Evolutionary conservation across 148 eudicot genomes (phyloP).

Genomic region (Rhododendron henanense): DNA sequence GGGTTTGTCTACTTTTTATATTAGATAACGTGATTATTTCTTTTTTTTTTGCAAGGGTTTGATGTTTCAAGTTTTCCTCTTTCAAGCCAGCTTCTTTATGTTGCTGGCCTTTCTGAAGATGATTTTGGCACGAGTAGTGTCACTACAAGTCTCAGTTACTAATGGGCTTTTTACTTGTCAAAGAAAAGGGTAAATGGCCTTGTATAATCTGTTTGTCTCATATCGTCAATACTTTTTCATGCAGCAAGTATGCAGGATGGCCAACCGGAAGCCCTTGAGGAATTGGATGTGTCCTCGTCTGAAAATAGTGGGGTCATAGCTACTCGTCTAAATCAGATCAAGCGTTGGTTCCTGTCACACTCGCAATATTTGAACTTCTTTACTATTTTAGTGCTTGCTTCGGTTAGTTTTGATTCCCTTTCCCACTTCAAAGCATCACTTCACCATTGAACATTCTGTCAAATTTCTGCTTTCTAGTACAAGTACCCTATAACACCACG

Average conservation of each 20-base stretch:
- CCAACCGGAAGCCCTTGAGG: constrained; percentile 53
- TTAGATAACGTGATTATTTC: background rate
- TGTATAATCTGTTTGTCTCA: background rate
- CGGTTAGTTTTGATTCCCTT: constrained; percentile 54
- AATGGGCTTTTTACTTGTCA: background rate
- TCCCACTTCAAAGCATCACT: background rate
- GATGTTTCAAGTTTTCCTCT: background rate
- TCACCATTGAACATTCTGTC: background rate
- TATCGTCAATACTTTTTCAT: constrained; percentile 8
- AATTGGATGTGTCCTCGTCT: constrained; percentile 53
- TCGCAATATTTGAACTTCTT: constrained; percentile 84
- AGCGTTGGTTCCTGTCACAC: constrained; percentile 80
- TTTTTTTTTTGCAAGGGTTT: background rate
- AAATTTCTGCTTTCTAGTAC: background rate
- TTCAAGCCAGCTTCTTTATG: background rate
- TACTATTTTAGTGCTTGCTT: constrained; percentile 87
- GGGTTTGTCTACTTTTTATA: background rate
- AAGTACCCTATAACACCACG: background rate
- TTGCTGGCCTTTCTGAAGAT: background rate
- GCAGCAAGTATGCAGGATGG: constrained; percentile 76
- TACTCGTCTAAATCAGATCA: constrained; percentile 37
- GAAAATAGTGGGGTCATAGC: constrained; percentile 51
- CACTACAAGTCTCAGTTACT: background rate
- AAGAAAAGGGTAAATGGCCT: background rate
- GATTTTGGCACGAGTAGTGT: background rate